phyloP scores from a whole-genome alignment of 2,329 filamentous ascomycete species.

The Harringtonia lauricola region DNA sequence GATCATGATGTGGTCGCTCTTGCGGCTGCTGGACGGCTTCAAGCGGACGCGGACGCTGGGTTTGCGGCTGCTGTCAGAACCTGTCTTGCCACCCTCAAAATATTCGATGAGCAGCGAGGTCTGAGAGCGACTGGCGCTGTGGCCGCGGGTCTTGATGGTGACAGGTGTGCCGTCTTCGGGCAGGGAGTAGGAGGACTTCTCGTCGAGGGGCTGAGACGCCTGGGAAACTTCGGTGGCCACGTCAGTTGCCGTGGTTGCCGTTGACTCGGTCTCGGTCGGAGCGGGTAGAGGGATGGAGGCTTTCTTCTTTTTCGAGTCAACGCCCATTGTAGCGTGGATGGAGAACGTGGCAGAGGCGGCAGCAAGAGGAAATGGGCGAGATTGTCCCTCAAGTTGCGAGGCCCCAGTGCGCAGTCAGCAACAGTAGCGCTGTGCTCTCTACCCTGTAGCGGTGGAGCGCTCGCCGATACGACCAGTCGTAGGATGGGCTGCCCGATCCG shows the following conservation, averaged over 20 bases:
- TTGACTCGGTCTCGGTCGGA: conserved; percentile 61
- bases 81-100: conserved; percentile 67
- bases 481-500: no score
- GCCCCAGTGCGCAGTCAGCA: no score
- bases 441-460: no score
- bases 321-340: conserved; percentile 15
- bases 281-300: conserved; percentile 53
- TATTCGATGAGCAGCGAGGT: conserved; percentile 91
- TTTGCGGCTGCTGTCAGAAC: conserved; percentile 47
- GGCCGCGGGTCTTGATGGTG: conserved; percentile 71
- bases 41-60: conserved; percentile 73
- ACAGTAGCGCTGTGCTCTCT: no score
- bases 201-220: conserved; percentile 51
- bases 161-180: conserved; percentile 84
- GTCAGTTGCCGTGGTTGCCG: conserved; percentile 33
- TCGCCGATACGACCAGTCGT: no score
- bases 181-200: conserved; percentile 66
- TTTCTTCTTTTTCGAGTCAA: conserved; percentile 36
- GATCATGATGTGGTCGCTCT: conserved; percentile 73
- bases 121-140: conserved; percentile 56
- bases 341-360: background rate
- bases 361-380: background rate
- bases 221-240: conserved; percentile 48
- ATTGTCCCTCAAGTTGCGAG: no score
- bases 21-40: conserved; percentile 62